phyloP scores from a whole-genome alignment of 2,329 filamentous ascomycete genomes.

The Xylaria polymorpha region DNA sequence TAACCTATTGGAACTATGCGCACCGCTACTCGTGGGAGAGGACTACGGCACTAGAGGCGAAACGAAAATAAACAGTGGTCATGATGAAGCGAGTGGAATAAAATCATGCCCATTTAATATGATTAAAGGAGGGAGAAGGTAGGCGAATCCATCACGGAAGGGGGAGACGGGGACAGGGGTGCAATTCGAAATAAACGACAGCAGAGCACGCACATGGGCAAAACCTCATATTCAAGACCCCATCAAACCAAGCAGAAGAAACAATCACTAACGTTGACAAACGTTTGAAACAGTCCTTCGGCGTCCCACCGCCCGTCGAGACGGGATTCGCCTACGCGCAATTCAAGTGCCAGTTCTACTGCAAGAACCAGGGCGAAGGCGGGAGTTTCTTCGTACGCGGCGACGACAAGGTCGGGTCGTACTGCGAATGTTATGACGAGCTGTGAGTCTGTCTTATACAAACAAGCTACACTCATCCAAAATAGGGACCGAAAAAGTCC shows the following conservation, averaged over 20 bases:
- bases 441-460: slow-evolving; percentile 41
- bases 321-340: slow-evolving; percentile 50
- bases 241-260: background rate
- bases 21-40: no score
- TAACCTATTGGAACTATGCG: no score
- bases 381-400: slow-evolving; percentile 48
- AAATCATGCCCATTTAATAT: no score
- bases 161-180: background rate
- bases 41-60: no score
- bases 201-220: background rate
- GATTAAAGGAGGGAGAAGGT: background rate
- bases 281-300: slow-evolving; percentile 45
- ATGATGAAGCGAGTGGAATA: background rate
- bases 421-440: slow-evolving; percentile 47
- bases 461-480: no score
- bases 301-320: slow-evolving; percentile 44
- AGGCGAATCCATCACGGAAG: background rate
- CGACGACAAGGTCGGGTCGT: slow-evolving; percentile 36
- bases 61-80: background rate
- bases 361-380: slow-evolving; percentile 41
- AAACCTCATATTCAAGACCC: background rate
- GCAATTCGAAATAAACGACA: no score
- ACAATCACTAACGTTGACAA: background rate
- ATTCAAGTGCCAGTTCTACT: slow-evolving; percentile 52
- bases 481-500: background rate